Evolutionary conservation across 2,329 filamentous ascomycete genomes (phyloP).

Genomic region (Annulohypoxylon truncatum): DNA sequence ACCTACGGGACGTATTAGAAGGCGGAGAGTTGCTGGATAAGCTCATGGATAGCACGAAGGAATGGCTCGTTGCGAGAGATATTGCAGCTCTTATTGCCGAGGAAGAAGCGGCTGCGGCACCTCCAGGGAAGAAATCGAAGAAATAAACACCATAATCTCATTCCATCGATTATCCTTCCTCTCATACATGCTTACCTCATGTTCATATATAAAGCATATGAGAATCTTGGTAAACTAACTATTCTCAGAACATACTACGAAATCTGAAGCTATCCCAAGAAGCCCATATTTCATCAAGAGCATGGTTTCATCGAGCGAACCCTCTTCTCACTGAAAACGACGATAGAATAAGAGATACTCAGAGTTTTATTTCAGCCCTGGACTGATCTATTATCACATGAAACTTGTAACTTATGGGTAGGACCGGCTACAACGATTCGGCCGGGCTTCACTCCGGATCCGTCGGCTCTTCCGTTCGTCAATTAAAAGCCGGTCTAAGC

Average conservation of each 20-base stretch:
- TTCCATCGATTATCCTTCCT: background rate
- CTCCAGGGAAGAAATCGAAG: slow-evolving; percentile 43
- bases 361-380: background rate
- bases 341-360: background rate
- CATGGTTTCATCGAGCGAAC: background rate
- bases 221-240: background rate
- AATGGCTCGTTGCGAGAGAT: slow-evolving; percentile 81
- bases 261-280: background rate
- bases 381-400: background rate
- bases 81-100: slow-evolving; percentile 76
- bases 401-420: background rate
- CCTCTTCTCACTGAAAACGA: background rate
- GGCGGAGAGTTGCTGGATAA: slow-evolving; percentile 77
- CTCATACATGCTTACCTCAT: background rate
- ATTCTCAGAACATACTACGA: background rate
- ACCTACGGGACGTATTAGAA: slow-evolving; percentile 81
- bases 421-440: background rate
- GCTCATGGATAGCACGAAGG: slow-evolving; percentile 81
- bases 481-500: slow-evolving; percentile 5
- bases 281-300: background rate
- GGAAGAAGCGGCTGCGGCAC: slow-evolving; percentile 62
- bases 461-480: background rate
- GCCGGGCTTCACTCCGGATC: background rate
- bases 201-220: background rate
- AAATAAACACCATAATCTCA: slow-evolving; percentile 15